Conservation (phyloP, 169 alveolate species). For the Ichthyophthirius multifiliis region DNA sequence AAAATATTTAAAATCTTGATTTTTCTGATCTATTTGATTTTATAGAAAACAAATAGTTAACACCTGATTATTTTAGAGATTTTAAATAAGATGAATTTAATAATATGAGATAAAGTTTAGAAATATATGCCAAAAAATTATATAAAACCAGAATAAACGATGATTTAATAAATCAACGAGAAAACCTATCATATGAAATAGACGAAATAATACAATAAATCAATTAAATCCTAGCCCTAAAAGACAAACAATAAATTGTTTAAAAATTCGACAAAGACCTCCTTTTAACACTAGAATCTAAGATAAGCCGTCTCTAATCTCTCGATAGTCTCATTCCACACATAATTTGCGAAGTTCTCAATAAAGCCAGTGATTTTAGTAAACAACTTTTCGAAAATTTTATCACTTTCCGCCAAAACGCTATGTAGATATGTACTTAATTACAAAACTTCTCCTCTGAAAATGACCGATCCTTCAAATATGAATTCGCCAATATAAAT, state of each 20-base stretch:
- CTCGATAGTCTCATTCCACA: background rate
- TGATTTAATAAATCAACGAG: background rate
- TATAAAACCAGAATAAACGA: constrained; percentile 10
- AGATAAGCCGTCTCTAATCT: background rate
- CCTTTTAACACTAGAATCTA: background rate
- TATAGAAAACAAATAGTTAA: too few relatives aligned
- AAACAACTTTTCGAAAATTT: background rate
- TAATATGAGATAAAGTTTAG: background rate
- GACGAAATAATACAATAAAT: constrained; percentile 10
- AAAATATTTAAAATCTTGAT: too few relatives aligned
- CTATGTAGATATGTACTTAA: background rate
- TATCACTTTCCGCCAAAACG: background rate
- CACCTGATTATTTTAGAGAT: too few relatives aligned
- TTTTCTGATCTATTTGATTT: too few relatives aligned
- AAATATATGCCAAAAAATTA: background rate
- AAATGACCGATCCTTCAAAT: background rate
- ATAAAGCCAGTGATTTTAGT: constrained; percentile 12
- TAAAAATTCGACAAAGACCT: background rate
- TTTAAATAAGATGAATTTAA: background rate
- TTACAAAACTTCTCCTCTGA: background rate
- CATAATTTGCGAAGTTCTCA: background rate
- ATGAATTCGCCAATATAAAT: background rate
- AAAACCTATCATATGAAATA: background rate
- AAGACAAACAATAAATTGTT: background rate
- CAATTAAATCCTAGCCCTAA: background rate